Evolutionary conservation across 169 alveolate genomes (phyloP), one percentile per base, ranked within the genome.

Genomic region (Besnoitia besnoiti): DNA sequence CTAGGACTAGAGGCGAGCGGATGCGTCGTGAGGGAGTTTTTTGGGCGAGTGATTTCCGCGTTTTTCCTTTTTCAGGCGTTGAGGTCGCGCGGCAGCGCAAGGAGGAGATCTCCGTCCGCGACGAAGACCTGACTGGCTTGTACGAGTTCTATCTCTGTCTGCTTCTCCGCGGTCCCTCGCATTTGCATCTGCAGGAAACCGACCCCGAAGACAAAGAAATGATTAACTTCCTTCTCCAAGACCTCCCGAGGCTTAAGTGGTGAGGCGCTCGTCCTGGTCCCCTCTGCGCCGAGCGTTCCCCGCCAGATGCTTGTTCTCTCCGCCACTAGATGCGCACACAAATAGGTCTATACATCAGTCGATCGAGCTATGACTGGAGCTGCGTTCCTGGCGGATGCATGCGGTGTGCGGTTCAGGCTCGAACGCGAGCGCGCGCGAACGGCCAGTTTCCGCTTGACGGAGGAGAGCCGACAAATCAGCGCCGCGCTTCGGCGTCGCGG

Each of bases 71-170:
- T 35, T 30, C 80, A 67, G 80, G 44, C n/a, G 80, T 67, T 0
- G 44, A 35, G 44, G 2, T 7, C 2, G 80, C 80, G 39, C 40
- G 80, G 24, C 39, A 35, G 44, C 44, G 44, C 24, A 35, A 67
- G 21, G 80, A 30, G n/a, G 80, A 67, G n/a, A 7, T 30, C 44
- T 16, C 80, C 2, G 80, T 30, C 44, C 46, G 47, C 21, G 80
- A 30, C 39, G 80, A 67, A 42, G 80, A 67, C 10, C 42, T 67
- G 39, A 7, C 12, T 42, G 10, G 80, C 12, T 35, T 67, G 8
- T 67, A 67, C 80, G 80, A 67, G n/a, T 30, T 67, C 46, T 67
- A 67, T 42, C 80, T 67, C 46, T 35, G 80, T 30, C 80, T 67
- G 39, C 80, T 67, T 30, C 80, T 67, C 24, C 3, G 44, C 14